Evolutionary conservation across 2,329 filamentous ascomycete species (phyloP).

Genomic region (Microdochium bolleyi): DNA sequence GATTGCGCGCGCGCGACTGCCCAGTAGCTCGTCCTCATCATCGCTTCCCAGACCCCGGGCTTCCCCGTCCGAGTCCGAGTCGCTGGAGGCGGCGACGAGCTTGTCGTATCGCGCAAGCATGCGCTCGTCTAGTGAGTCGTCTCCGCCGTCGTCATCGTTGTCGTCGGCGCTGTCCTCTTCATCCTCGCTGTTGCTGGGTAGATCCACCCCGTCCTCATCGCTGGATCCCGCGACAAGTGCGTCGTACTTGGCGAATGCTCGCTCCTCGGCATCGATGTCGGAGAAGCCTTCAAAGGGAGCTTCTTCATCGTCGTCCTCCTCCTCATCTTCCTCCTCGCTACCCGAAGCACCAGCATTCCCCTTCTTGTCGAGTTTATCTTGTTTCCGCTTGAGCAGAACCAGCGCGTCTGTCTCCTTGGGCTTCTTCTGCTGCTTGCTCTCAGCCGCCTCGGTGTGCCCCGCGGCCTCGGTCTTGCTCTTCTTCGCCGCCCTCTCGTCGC

Average conservation of each 20-base stretch:
- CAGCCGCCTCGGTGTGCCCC: constrained; percentile 9
- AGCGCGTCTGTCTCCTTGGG: constrained; percentile 15
- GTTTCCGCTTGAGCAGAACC: constrained; percentile 21
- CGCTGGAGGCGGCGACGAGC: constrained; percentile 34
- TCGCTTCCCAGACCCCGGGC: constrained; percentile 5
- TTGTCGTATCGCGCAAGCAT: constrained; percentile 31
- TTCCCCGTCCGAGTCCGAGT: constrained; percentile 26
- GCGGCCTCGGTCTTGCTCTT: constrained; percentile 8
- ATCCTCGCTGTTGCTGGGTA: constrained; percentile 21
- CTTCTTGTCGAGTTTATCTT: constrained; percentile 19
- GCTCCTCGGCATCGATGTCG: constrained; percentile 24
- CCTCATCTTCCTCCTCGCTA: constrained; percentile 6
- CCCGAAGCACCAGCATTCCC: constrained; percentile 18
- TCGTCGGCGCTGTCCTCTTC: constrained; percentile 24
- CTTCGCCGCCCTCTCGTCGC: constrained; percentile 8
- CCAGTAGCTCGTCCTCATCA: constrained; percentile 7
- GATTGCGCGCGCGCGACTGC: constrained; percentile 14
- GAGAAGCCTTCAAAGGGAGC: constrained; percentile 15
- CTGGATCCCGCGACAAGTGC: constrained; percentile 35
- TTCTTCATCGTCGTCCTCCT: constrained; percentile 12
- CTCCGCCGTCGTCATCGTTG: constrained; percentile 10
- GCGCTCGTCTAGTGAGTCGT: constrained; percentile 12
- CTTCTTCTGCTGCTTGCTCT: constrained; percentile 11
- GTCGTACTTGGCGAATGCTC: constrained; percentile 33
- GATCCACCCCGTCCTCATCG: constrained; percentile 29